Evolutionary conservation across 768 basidiomycete species (phyloP).

Genomic region (Dacryopinax primogenitus): DNA sequence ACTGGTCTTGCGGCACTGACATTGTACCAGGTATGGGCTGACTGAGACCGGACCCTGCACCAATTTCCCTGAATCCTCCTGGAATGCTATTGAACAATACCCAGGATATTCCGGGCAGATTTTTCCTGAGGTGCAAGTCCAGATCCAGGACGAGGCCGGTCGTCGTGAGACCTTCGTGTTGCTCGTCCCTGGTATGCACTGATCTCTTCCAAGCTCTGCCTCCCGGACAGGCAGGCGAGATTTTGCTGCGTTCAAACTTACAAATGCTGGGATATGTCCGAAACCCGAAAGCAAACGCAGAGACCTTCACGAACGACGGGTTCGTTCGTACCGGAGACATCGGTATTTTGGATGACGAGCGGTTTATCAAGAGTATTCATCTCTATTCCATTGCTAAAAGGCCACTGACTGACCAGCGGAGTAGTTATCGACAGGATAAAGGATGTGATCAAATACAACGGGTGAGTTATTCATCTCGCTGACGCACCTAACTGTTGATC

Average conservation of each 20-base stretch:
- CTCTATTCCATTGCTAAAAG: slow-evolving; percentile 12
- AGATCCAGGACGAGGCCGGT: background rate
- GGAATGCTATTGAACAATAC: slow-evolving; percentile 15
- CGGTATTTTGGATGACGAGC: slow-evolving; percentile 17
- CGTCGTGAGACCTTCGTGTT: background rate
- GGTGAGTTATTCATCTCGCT: slow-evolving; percentile 14
- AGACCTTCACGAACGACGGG: slow-evolving; percentile 17
- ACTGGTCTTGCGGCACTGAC: background rate
- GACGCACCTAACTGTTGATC: background rate
- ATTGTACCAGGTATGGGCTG: slow-evolving; percentile 17
- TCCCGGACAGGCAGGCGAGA: slow-evolving; percentile 18
- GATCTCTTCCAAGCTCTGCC: background rate
- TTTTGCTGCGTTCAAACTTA: slow-evolving; percentile 17
- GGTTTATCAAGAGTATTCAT: slow-evolving; percentile 12
- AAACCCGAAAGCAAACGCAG: slow-evolving; percentile 18
- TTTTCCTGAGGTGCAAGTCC: background rate
- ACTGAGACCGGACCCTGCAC: slow-evolving; percentile 19
- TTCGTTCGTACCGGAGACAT: slow-evolving; percentile 24
- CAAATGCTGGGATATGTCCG: slow-evolving; percentile 21
- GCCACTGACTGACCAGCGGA: background rate
- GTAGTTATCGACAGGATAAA: slow-evolving; percentile 11
- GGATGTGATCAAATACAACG: slow-evolving; percentile 23
- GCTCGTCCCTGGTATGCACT: too few species aligned
- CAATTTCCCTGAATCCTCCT: slow-evolving; percentile 13
- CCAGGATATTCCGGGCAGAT: slow-evolving; percentile 10